These are phyloP conservation scores for Phytophthora sp. DNA, from an alignment of 352 stramenopile species.

Conservation along the genomic window DNA sequence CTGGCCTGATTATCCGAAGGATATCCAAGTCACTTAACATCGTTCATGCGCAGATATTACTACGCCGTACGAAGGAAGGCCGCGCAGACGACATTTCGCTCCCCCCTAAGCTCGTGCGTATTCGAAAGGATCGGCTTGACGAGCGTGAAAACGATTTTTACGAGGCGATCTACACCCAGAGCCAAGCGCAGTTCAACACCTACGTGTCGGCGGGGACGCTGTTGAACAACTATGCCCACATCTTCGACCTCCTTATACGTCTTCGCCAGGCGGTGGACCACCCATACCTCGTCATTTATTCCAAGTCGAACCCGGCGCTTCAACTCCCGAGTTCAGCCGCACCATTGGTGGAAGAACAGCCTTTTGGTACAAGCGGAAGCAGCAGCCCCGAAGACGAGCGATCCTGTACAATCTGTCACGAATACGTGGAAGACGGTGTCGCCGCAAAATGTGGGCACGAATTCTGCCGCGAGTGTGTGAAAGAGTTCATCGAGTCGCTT, in stretches of 20 bases:
- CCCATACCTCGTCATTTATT: slow-evolving; percentile 97
- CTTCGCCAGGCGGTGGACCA: slow-evolving; percentile 98
- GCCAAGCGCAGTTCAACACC: slow-evolving; percentile 97
- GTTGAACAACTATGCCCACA: slow-evolving; percentile 99
- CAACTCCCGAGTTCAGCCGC: slow-evolving; percentile 56
- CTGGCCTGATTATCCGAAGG: neutral
- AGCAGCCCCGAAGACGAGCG: slow-evolving; percentile 36
- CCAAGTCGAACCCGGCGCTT: slow-evolving; percentile 85
- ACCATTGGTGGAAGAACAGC: slow-evolving; percentile 67
- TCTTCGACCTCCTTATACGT: slow-evolving; percentile 98
- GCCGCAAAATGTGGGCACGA: slow-evolving; percentile 88
- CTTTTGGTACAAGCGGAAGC: slow-evolving; percentile 44
- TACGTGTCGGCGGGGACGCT: slow-evolving; percentile 97
- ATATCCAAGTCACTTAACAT: slow-evolving; percentile 10
- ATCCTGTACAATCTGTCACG: slow-evolving; percentile 93
- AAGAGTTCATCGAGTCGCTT: slow-evolving; percentile 82
- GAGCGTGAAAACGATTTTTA: slow-evolving; percentile 99
- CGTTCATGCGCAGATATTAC: slow-evolving; percentile 81
- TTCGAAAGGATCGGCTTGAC: slow-evolving; percentile 86
- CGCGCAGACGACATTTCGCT: slow-evolving; percentile 95
- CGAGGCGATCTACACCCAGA: slow-evolving; percentile 98
- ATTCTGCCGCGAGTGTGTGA: slow-evolving; percentile 92
- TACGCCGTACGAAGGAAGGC: slow-evolving; percentile 98
- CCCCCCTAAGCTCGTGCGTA: slow-evolving; percentile 87
- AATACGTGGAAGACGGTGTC: slow-evolving; percentile 91